These are phyloP conservation scores for Chaetothyriales sp. DNA, from an alignment of 2,329 filamentous ascomycete genomes.

Conservation along the genomic window DNA sequence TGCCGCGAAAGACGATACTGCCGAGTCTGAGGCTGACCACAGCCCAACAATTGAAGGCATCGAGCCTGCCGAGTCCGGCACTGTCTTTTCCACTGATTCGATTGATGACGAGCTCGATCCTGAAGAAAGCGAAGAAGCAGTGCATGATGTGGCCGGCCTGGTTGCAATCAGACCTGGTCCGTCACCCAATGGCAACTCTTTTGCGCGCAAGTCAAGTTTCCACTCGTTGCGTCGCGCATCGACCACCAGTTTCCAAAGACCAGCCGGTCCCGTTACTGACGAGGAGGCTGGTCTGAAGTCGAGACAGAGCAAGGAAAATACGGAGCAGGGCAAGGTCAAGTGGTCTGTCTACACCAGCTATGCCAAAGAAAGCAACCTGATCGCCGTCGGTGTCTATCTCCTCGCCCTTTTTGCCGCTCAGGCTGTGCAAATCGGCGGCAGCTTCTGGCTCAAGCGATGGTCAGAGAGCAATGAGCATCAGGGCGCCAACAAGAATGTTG, in stretches of 20 bases:
- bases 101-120: conserved; percentile 36
- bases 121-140: conserved; percentile 42
- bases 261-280: conserved; percentile 67
- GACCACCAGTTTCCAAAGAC: conserved; percentile 75
- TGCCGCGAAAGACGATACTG: conserved; percentile 43
- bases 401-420: conserved; percentile 64
- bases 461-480: conserved; percentile 58
- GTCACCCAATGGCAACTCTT: conserved; percentile 24
- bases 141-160: conserved; percentile 61
- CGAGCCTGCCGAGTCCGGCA: conserved; percentile 46
- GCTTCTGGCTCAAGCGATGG: conserved; percentile 89
- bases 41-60: conserved; percentile 28
- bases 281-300: conserved; percentile 63
- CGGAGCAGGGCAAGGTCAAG: conserved; percentile 93
- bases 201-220: conserved; percentile 52
- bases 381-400: conserved; percentile 69
- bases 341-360: conserved; percentile 93
- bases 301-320: conserved; percentile 72
- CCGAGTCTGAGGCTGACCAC: conserved; percentile 18
- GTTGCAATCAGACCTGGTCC: conserved; percentile 51
- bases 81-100: conserved; percentile 35
- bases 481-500: conserved; percentile 58
- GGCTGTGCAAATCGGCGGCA: conserved; percentile 66
- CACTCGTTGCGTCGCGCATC: conserved; percentile 77
- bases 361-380: conserved; percentile 80